Conservation (phyloP, 371 early-diverging fungal genomes). For the Apophysomyces variabilis region DNA sequence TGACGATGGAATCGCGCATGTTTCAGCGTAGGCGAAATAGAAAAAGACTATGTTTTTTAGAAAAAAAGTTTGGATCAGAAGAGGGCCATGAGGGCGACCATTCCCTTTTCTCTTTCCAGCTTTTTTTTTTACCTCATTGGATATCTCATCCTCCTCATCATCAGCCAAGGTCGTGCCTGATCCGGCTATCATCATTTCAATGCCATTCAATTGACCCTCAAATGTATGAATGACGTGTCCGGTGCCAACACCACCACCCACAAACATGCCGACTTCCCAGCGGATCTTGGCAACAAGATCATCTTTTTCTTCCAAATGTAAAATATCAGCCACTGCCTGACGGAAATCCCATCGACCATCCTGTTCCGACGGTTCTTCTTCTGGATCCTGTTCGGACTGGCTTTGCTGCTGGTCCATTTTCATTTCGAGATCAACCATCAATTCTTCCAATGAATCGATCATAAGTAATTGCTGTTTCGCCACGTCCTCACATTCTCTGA, state of each 20-base stretch:
- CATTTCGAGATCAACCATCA: constrained; percentile 30
- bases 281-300: constrained; percentile 45
- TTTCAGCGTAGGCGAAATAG: constrained; percentile 25
- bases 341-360: constrained; percentile 38
- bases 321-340: constrained; percentile 32
- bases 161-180: constrained; percentile 34
- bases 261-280: constrained; percentile 52
- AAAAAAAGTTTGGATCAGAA: too few species aligned
- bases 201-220: constrained; percentile 35
- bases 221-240: constrained; percentile 47
- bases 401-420: constrained; percentile 20
- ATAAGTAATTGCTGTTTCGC: constrained; percentile 28
- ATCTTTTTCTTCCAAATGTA: constrained; percentile 38
- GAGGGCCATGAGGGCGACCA: too few species aligned
- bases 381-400: constrained; percentile 4
- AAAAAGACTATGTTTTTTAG: constrained; percentile 8
- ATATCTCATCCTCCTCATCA: constrained; percentile 9
- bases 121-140: not conserved
- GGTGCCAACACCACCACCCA: constrained; percentile 52
- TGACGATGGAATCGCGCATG: constrained; percentile 35
- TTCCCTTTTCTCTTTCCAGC: not conserved
- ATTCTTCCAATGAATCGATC: constrained; percentile 28
- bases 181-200: constrained; percentile 51
- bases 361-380: constrained; percentile 5
- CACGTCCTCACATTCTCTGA: constrained; percentile 30